These are phyloP conservation scores for Monilinia fructicola DNA, from an alignment of 2,329 filamentous ascomycete genomes.

Conservation along the genomic window DNA sequence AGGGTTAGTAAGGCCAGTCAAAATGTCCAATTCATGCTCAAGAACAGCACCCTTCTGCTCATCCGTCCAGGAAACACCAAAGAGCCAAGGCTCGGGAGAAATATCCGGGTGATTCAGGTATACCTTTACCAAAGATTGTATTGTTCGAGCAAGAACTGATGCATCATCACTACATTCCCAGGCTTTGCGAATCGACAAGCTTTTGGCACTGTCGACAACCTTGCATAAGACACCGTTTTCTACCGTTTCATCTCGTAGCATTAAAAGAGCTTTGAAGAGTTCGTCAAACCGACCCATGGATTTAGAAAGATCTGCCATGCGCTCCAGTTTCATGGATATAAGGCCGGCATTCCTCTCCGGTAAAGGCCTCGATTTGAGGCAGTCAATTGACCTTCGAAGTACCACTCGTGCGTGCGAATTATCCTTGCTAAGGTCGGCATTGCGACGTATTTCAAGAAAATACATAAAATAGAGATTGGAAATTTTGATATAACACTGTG, in stretches of 20 bases:
- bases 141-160: conserved; percentile 55
- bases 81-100: conserved; percentile 46
- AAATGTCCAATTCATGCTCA: conserved; percentile 58
- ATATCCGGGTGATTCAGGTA: conserved; percentile 59
- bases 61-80: conserved; percentile 42
- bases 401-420: conserved; percentile 50
- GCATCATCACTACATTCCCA: conserved; percentile 55
- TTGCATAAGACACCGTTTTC: conserved; percentile 56
- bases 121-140: conserved; percentile 60
- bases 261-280: conserved; percentile 56
- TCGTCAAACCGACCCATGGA: conserved; percentile 54
- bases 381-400: conserved; percentile 63
- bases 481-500: conserved; percentile 62
- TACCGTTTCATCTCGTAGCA: conserved; percentile 62
- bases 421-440: conserved; percentile 45
- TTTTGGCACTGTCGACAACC: conserved; percentile 52
- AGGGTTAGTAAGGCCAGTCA: conserved; percentile 32
- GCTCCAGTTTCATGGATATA: conserved; percentile 63
- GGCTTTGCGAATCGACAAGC: conserved; percentile 50
- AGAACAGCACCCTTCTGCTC: conserved; percentile 57
- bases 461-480: conserved; percentile 71
- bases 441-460: conserved; percentile 53
- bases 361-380: conserved; percentile 54
- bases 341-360: conserved; percentile 60
- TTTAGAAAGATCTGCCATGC: conserved; percentile 62